Percentiles rank a stretch among this genome's conserved stretches.
Evolutionary conservation across 345 rosid genomes (phyloP).

Genomic region (Camelina sativa): DNA sequence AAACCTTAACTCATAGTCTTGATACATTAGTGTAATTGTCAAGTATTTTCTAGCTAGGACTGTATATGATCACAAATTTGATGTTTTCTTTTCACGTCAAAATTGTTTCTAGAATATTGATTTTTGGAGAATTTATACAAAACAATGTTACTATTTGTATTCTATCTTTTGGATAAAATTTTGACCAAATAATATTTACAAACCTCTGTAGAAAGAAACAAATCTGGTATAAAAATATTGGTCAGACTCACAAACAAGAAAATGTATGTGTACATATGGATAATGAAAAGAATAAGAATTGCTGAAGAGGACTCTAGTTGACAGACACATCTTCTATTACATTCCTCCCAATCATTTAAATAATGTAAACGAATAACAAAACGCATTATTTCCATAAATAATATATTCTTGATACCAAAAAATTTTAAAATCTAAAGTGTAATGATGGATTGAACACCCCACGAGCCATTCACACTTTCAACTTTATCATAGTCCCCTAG

Average conservation of each 20-base stretch:
- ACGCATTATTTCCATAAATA: slow-evolving; percentile 5
- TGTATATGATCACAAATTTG: not conserved
- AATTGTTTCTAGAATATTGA: not conserved
- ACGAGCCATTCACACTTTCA: slow-evolving; percentile 55
- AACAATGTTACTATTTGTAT: not conserved
- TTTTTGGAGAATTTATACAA: not conserved
- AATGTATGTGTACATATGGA: not conserved
- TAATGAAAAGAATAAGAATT: slow-evolving; percentile 17
- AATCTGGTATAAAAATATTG: not conserved
- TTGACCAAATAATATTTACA: not conserved
- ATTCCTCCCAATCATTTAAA: slow-evolving; percentile 41
- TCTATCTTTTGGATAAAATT: not conserved
- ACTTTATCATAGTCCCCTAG: slow-evolving; percentile 36
- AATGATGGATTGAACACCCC: slow-evolving; percentile 55
- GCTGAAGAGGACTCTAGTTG: slow-evolving; percentile 35
- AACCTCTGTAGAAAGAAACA: slow-evolving; percentile 17
- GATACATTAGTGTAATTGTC: not conserved
- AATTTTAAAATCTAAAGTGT: slow-evolving; percentile 27
- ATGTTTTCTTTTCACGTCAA: not conserved
- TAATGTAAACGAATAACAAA: slow-evolving; percentile 31
- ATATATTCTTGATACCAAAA: slow-evolving; percentile 10
- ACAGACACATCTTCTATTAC: slow-evolving; percentile 22
- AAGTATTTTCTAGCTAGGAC: not conserved
- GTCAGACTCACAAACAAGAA: not conserved
- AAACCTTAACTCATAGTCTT: not conserved